Evolutionary conservation across 2,329 filamentous ascomycete species (phyloP), one percentile per base, ranked within the genome.

Genomic region (Epichloe amarillans): DNA sequence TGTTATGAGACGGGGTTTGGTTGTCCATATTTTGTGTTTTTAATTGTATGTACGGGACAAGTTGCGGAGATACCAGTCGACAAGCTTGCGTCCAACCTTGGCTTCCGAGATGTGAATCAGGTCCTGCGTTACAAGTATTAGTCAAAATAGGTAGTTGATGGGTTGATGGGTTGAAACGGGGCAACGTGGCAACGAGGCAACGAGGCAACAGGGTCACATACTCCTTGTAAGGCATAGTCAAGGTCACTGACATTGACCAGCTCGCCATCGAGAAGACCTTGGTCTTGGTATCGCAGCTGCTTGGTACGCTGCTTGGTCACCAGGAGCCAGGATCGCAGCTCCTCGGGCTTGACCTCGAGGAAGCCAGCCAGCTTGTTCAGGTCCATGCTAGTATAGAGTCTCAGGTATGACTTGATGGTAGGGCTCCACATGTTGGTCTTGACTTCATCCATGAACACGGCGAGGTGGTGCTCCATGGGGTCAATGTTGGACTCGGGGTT

Each of bases 311-410:
- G 93, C 82, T 98, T 98, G 77, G 94, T 97, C 57, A 98, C 89
- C 56, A 98, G 74, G 54, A 98, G 76, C 86, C 89, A 95, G 54
- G 86, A 86, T 60, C 93, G 84, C 58, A 98, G 79, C 73, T 95
- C 89, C 69, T 97, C 93, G n/a, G 91, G 85, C 70, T 95, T 84
- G 53, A 96, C 88, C 63, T 97, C 93, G 50, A 98, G 79, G 81
- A 98, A 98, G 54, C 90, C 90, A 55, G 93, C 88, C 55, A 98
- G 83, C 76, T 98, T 98, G 76, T 91, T 93, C 56, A 98, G 77
- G 64, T 98, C 93, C 91, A 98, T 97, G 60, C 93, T 98, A 44
- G 93, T 97, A 82, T 98, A 98, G 51, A 98, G 85, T 68, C 95
- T 93, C 60, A 98, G 82, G 76, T 98, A 98, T 55, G 90, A 96